phyloP scores from a whole-genome alignment of 2,329 filamentous ascomycete genomes.

The Aspergillus sp. region DNA sequence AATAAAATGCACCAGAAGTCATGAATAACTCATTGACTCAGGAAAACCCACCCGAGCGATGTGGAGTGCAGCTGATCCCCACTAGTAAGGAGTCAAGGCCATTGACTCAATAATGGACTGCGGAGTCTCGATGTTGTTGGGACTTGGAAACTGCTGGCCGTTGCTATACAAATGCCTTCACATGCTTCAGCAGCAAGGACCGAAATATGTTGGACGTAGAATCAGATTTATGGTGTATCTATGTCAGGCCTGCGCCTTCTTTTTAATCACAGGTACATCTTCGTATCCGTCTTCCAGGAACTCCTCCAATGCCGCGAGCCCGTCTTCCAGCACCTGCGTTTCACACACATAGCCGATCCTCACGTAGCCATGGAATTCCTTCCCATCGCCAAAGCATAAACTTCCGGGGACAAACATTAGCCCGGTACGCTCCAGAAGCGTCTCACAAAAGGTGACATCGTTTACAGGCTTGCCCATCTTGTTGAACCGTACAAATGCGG shows the following conservation, averaged over 20 bases:
- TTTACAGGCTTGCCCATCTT: slow-evolving; percentile 61
- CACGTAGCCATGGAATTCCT: slow-evolving; percentile 70
- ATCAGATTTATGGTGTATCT: not conserved
- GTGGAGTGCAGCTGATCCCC: not conserved
- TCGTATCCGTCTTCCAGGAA: slow-evolving; percentile 57
- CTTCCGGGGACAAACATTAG: slow-evolving; percentile 73
- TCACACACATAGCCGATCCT: slow-evolving; percentile 73
- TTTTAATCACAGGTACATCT: slow-evolving; percentile 54
- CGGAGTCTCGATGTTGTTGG: not conserved
- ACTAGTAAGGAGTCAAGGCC: not conserved
- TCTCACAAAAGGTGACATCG: slow-evolving; percentile 67
- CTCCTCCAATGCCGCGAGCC: slow-evolving; percentile 53
- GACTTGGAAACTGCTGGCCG: not conserved
- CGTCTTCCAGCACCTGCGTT: slow-evolving; percentile 64
- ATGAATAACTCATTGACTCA: too few species aligned
- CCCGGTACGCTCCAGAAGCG: slow-evolving; percentile 64
- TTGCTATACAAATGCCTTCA: not conserved
- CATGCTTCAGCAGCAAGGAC: too few species aligned
- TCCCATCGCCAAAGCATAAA: slow-evolving; percentile 64
- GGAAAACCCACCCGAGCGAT: too few species aligned
- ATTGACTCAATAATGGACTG: not conserved
- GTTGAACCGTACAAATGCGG: slow-evolving; percentile 71
- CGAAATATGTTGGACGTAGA: not conserved
- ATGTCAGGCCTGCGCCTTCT: slow-evolving; percentile 31
- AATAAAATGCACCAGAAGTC: too few species aligned